phyloP scores from a whole-genome alignment of 75 land plant genomes.

The Sequoiadendron giganteum region DNA sequence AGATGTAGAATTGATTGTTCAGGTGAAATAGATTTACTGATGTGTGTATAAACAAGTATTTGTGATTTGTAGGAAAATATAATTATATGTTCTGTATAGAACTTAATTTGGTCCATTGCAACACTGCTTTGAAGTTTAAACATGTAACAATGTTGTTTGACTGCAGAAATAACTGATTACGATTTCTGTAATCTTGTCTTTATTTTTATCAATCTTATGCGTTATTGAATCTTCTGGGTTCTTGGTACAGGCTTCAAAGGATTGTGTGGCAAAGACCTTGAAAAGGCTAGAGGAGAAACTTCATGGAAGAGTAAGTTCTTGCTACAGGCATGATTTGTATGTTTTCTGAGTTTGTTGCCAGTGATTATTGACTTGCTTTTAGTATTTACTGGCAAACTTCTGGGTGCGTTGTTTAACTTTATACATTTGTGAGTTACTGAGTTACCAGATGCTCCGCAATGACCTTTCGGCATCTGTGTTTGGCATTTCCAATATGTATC shows the following conservation, averaged over 20 bases:
- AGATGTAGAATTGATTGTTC: conserved; percentile 90
- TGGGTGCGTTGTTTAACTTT: background rate
- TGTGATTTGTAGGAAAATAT: background rate
- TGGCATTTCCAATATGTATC: background rate
- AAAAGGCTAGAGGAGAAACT: conserved; percentile 96
- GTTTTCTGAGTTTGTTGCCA: background rate
- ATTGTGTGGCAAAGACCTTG: conserved; percentile 91
- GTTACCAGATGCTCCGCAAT: background rate
- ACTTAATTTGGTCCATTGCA: background rate
- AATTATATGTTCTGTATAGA: background rate
- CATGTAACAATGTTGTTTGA: background rate
- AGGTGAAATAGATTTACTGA: conserved; percentile 32
- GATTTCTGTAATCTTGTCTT: conserved; percentile 5
- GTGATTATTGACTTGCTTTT: too few species aligned
- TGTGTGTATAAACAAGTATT: background rate
- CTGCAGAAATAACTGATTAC: background rate
- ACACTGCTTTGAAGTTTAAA: background rate
- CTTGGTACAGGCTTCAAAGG: conserved; percentile 79
- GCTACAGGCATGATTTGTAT: background rate
- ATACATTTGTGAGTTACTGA: background rate
- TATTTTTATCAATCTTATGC: background rate
- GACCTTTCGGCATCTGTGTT: background rate
- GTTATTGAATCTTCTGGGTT: background rate
- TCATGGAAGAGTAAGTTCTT: conserved; percentile 77
- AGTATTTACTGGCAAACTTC: background rate